Evolutionary conservation across 2,329 filamentous ascomycete genomes (phyloP), one percentile per base, ranked within the genome.

Genomic region (Sphaerulina musiva): DNA sequence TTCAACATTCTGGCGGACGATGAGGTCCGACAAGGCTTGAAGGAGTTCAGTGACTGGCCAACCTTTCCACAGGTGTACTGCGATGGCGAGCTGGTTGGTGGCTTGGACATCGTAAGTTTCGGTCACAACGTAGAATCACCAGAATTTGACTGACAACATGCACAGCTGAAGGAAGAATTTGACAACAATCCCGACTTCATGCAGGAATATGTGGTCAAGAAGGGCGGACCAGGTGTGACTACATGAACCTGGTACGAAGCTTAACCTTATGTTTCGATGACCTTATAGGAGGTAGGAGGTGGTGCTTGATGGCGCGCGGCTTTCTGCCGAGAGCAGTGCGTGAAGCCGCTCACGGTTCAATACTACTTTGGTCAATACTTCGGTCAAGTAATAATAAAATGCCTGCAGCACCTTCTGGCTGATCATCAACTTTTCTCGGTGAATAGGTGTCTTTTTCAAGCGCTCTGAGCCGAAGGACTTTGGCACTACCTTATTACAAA

Each of bases 1-100:
- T 98, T 98, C 78, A 97, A 98, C 70, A 98, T 98, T 60, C 74
- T 98, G 64, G 93, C 93, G 59, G 93, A 98, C 70, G 92, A 98
- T 67, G 92, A 97, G 72, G 93, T 98, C 46, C 81, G 93, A 57
- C 92, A 97, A 74, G 93, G 93, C 0, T 75, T 98, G 67, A 98
- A 98, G 79, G 89, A 93, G 74, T 97, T 84, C 70, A 90, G 90
- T n/a, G 93, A 97, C 59, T 98, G 93, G 93, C 93, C 93, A 8
- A 98, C 93, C 0, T 98, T 89, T 73, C 93, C 93, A 17, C 93
- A 98, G 73, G 76, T 98, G 59, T 98, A 92, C 84, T 83, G 95
- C 10, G 82, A 85, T 56, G 92, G 93, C 11, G 90, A 96, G 70
- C 76, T 98, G 47, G 86, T 97, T 20, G 92, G 93, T 55, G 93